Base-by-base conservation (phyloP, 805 yeast genomes). In the Dipodascus albidus region DNA sequence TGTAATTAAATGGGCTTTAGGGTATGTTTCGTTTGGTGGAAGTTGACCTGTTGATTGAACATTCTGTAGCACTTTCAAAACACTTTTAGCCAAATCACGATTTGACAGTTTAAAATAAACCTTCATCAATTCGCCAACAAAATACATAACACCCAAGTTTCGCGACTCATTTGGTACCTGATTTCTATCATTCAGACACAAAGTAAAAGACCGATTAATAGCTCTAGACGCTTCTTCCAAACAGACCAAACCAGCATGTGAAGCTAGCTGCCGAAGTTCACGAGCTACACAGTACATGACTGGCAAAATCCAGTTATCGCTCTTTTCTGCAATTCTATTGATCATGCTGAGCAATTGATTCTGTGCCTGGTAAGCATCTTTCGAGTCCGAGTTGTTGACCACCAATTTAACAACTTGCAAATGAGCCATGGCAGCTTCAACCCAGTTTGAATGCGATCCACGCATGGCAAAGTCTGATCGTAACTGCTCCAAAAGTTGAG, bases 301-400 rank as follows among this genome's bases (percentile, higher is more conserved):
- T 1, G 67, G 64, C 27, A 64, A 54, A 19, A 64, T 54, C 67
- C 96, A 88, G 69, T 83, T 93, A 8, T 73, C 87, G 61, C 82
- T 85, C 23, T 86, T 84, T 61, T 83, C 91, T 48, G 96, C 96
- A 3, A 87, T 93, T 1, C 88, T 86, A 64, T 81, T 88, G 1
- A 74, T 77, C 58, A 88, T 82, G 8, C 62, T 58, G 49, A 23
- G 24, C 27, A 65, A 56, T 3, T 54, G 42, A 51, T 63, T 65
- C 55, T 66, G 67, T 21, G 58, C 57, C 2, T 41, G 23, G 49
- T 59, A 62, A 1, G 67, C 67, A 31, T 49, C 60, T 11, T 50
- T 57, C n/a, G 61, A 51, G 48, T 62, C 59, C 38, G 57, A 54
- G 2, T 53, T 48, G 19, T 51, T 47, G 14, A 54, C 54, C 11